These are phyloP conservation scores for Hortaea werneckii DNA, from an alignment of 2,329 filamentous ascomycete genomes.

Conservation along the genomic window DNA sequence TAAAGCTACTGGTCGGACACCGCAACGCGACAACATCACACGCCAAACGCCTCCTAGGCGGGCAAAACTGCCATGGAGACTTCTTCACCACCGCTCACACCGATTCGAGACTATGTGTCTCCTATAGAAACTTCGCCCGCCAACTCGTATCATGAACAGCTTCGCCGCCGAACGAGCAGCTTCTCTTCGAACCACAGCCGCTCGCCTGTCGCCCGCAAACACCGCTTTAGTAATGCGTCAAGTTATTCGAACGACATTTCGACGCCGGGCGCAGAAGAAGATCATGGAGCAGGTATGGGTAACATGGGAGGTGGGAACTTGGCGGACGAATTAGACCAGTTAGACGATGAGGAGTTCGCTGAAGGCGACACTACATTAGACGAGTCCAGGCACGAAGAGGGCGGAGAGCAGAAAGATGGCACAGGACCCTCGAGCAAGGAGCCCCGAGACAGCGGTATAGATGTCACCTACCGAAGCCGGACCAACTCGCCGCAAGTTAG, in stretches of 20 bases:
- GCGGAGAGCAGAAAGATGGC: neutral
- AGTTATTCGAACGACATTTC: constrained; percentile 28
- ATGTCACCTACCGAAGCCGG: constrained; percentile 26
- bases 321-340: constrained; percentile 62
- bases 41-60: no score
- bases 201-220: constrained; percentile 33
- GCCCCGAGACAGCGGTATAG: constrained; percentile 37
- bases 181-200: constrained; percentile 33
- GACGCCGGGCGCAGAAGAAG: constrained; percentile 27
- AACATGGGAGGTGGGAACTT: constrained; percentile 61
- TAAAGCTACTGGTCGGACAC: no score
- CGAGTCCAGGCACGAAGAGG: constrained; percentile 3
- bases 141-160: constrained; percentile 22
- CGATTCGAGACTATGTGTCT: constrained; percentile 31
- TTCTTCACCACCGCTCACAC: constrained; percentile 34
- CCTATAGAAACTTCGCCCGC: constrained; percentile 34
- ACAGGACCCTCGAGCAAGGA: constrained; percentile 28
- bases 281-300: constrained; percentile 9
- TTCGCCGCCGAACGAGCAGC: constrained; percentile 26
- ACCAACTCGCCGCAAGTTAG: constrained; percentile 11
- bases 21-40: no score
- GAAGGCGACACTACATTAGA: constrained; percentile 15
- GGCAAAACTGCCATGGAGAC: constrained; percentile 9
- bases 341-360: constrained; percentile 22
- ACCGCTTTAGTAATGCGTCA: constrained; percentile 25